Percentiles rank a stretch among this genome's conserved stretches.
These are phyloP conservation scores for Ensete glaucum DNA, from an alignment of 176 grass and related monocot species.

Conservation along the genomic window DNA sequence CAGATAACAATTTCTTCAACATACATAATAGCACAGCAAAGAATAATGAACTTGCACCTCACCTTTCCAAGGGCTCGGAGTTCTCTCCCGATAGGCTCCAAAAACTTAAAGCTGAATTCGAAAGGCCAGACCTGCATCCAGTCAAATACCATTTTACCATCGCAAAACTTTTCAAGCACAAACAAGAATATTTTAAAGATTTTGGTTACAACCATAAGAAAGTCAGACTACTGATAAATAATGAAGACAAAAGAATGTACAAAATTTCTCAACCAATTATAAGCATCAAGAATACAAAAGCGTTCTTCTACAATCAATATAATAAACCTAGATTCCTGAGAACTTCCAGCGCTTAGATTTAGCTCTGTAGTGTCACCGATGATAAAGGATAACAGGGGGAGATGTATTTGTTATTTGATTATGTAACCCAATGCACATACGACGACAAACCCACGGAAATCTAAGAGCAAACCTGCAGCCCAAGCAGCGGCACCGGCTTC, in stretches of 20 bases:
- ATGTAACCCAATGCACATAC: neutral
- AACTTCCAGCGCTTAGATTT: too few relatives aligned
- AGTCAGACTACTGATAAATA: too few relatives aligned
- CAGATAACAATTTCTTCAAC: neutral
- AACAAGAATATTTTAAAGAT: neutral
- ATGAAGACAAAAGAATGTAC: too few relatives aligned
- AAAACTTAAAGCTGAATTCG: constrained; percentile 72
- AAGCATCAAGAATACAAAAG: too few relatives aligned
- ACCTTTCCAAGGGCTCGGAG: constrained; percentile 74
- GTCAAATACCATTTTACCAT: neutral
- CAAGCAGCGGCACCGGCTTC: constrained; percentile 62
- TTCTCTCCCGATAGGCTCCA: constrained; percentile 66
- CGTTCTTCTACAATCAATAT: too few relatives aligned
- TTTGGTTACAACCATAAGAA: neutral
- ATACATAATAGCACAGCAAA: neutral
- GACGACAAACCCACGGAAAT: neutral
- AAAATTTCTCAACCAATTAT: too few relatives aligned
- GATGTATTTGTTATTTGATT: neutral
- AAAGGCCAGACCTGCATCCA: constrained; percentile 78
- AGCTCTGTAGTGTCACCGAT: too few relatives aligned
- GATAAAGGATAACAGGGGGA: neutral
- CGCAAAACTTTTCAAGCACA: constrained; percentile 2
- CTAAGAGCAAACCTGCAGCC: constrained; percentile 49
- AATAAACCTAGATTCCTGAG: too few relatives aligned
- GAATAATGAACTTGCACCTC: neutral